Percentiles rank a stretch among this genome's conserved stretches.
These are phyloP conservation scores for Purshia tridentata DNA, from an alignment of 306 rosid genomes.

Conservation along the genomic window DNA sequence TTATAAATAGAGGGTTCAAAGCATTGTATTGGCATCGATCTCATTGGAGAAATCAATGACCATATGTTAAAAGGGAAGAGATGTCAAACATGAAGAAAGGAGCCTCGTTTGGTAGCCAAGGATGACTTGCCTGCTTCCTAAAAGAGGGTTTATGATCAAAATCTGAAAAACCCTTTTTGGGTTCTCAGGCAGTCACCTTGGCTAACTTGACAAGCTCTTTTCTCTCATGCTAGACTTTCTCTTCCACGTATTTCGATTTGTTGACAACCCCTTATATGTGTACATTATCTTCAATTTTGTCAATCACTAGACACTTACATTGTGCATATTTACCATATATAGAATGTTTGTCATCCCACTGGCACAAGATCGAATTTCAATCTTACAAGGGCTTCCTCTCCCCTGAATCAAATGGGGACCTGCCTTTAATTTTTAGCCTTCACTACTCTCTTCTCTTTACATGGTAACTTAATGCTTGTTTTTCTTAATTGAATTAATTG, in stretches of 20 bases:
- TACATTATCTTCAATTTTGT: too few relatives aligned
- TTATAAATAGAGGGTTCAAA: conserved; percentile 2
- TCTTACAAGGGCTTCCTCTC: too few relatives aligned
- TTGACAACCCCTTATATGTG: too few relatives aligned
- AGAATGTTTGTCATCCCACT: too few relatives aligned
- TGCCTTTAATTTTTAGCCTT: too few relatives aligned
- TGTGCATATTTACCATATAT: too few relatives aligned
- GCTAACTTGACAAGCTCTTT: conserved; percentile 9
- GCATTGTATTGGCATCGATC: not conserved
- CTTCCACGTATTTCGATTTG: not conserved
- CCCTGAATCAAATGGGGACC: too few relatives aligned
- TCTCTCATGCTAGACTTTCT: not conserved
- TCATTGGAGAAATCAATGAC: not conserved
- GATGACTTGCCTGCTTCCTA: conserved; percentile 11
- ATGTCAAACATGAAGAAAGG: conserved; percentile 4
- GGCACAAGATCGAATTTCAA: too few relatives aligned
- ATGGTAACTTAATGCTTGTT: too few relatives aligned
- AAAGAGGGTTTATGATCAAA: not conserved
- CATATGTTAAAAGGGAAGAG: conserved; percentile 5
- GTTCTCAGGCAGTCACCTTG: conserved; percentile 5
- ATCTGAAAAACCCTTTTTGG: not conserved
- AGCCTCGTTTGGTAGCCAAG: conserved; percentile 14
- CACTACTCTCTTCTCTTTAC: too few relatives aligned
- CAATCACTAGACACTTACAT: too few relatives aligned
- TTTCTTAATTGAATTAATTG: too few relatives aligned